Evolutionary conservation across 768 basidiomycete species (phyloP).

Genomic region (Arthromyces matolae): DNA sequence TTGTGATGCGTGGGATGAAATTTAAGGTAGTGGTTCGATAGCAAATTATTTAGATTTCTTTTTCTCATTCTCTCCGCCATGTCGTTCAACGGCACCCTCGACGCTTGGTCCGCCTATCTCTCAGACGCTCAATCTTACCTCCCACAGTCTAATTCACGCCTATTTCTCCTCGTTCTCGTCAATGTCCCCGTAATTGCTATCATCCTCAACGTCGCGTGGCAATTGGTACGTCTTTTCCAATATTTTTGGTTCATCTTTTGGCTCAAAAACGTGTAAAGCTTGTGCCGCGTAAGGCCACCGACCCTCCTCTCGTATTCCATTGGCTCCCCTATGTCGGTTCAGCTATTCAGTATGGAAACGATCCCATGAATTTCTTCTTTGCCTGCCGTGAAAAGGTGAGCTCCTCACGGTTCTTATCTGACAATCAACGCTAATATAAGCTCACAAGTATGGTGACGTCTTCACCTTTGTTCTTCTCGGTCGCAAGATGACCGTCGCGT

Average conservation of each 20-base stretch:
- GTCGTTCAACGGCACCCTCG: constrained; percentile 41
- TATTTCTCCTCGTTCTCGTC: constrained; percentile 47
- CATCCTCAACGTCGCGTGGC: constrained; percentile 70
- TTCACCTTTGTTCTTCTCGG: constrained; percentile 94
- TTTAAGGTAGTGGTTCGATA: constrained; percentile 16
- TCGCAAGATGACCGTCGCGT: constrained; percentile 83
- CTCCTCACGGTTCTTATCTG: background rate
- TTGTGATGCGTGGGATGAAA: constrained; percentile 9
- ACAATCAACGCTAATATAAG: too few relatives aligned
- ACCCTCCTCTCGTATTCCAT: constrained; percentile 92
- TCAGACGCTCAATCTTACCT: constrained; percentile 38
- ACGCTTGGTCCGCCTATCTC: constrained; percentile 44
- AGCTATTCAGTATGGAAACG: constrained; percentile 84
- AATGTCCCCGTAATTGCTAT: constrained; percentile 69
- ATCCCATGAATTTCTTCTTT: constrained; percentile 87
- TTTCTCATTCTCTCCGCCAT: constrained; percentile 24
- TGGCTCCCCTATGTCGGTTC: constrained; percentile 90
- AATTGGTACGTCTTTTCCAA: constrained; percentile 53
- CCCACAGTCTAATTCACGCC: constrained; percentile 32
- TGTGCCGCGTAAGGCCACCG: constrained; percentile 60
- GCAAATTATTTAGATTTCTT: background rate
- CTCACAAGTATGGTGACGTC: constrained; percentile 85
- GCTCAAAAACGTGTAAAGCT: constrained; percentile 37
- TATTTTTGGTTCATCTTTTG: background rate
- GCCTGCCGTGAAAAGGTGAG: constrained; percentile 72